phyloP scores from a whole-genome alignment of 2,329 filamentous ascomycete genomes.

The Arthrinium phaeospermum region DNA sequence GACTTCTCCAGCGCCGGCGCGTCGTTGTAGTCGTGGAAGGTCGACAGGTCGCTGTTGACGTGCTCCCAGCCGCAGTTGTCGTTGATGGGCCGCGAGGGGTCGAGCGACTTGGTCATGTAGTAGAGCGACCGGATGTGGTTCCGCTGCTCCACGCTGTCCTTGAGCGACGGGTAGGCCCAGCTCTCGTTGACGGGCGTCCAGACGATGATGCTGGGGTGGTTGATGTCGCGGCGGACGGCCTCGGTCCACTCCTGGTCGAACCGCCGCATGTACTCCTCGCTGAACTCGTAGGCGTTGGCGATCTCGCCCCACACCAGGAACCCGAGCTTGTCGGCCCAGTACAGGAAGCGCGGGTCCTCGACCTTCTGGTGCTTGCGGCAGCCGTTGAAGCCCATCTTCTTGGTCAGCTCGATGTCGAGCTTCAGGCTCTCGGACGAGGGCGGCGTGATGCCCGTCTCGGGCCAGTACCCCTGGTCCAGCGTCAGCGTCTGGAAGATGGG shows the following conservation, averaged over 20 bases:
- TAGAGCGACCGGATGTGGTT: slow-evolving; percentile 70
- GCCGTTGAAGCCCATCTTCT: slow-evolving; percentile 68
- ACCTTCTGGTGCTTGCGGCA: slow-evolving; percentile 71
- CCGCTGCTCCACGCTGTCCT: slow-evolving; percentile 61
- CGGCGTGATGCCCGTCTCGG: slow-evolving; percentile 64
- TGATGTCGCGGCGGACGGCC: slow-evolving; percentile 67
- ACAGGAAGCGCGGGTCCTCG: slow-evolving; percentile 64
- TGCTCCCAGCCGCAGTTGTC: slow-evolving; percentile 78
- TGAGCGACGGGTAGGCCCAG: slow-evolving; percentile 68
- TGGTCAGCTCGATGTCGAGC: slow-evolving; percentile 59
- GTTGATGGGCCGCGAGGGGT: slow-evolving; percentile 68
- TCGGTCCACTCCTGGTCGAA: slow-evolving; percentile 71
- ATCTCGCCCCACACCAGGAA: slow-evolving; percentile 70
- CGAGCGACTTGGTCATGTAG: slow-evolving; percentile 68
- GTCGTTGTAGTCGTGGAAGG: slow-evolving; percentile 72
- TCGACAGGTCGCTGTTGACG: slow-evolving; percentile 66
- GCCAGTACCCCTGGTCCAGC: slow-evolving; percentile 70
- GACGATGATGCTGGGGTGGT: slow-evolving; percentile 67
- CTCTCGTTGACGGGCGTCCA: slow-evolving; percentile 71
- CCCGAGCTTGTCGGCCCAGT: slow-evolving; percentile 65
- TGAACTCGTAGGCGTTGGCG: slow-evolving; percentile 69
- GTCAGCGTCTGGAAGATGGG: slow-evolving; percentile 66
- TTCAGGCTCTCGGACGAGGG: slow-evolving; percentile 53
- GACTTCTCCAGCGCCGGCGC: slow-evolving; percentile 59
- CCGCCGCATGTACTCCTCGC: slow-evolving; percentile 59